Percentiles rank a stretch among this genome's conserved stretches.
Evolutionary conservation across 495 filamentous ascomycete genomes (phyloP).

Genomic region (Chaetomium cochliodes): DNA sequence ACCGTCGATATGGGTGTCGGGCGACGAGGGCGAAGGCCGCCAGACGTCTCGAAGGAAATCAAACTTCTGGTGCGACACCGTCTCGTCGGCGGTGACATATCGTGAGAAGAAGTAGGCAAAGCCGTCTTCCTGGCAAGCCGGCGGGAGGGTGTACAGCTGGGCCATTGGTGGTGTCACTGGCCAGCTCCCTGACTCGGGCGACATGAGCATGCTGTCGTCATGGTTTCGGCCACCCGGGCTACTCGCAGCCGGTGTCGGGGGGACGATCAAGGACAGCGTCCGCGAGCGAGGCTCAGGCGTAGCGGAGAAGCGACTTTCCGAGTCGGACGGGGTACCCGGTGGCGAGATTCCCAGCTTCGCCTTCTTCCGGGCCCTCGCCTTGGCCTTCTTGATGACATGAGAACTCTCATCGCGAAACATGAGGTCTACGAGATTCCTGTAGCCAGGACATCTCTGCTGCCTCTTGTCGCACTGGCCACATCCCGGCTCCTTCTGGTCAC

Average conservation of each 20-base stretch:
- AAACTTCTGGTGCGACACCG: constrained; percentile 42
- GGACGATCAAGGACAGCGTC: constrained; percentile 27
- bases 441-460: constrained; percentile 64
- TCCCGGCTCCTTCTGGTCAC: constrained; percentile 62
- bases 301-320: constrained; percentile 25
- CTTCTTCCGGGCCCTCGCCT: constrained; percentile 41
- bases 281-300: constrained; percentile 31
- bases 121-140: constrained; percentile 38
- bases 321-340: constrained; percentile 23
- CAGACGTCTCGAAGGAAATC: constrained; percentile 44
- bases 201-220: constrained; percentile 34
- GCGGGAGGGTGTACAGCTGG: constrained; percentile 34
- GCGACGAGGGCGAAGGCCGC: constrained; percentile 33
- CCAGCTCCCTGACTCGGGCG: constrained; percentile 40
- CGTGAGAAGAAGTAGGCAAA: constrained; percentile 44
- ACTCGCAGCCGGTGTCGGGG: constrained; percentile 22
- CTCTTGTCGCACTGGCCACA: constrained; percentile 68
- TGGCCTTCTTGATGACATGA: constrained; percentile 64
- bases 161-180: constrained; percentile 37
- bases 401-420: constrained; percentile 74
- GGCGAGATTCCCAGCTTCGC: constrained; percentile 21
- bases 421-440: constrained; percentile 64
- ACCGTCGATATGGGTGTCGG: constrained; percentile 34
- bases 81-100: constrained; percentile 40
- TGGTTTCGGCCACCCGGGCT: constrained; percentile 20